These are phyloP conservation scores for Pterocarpus santalinus DNA, from an alignment of 306 rosid genomes.

Conservation along the genomic window DNA sequence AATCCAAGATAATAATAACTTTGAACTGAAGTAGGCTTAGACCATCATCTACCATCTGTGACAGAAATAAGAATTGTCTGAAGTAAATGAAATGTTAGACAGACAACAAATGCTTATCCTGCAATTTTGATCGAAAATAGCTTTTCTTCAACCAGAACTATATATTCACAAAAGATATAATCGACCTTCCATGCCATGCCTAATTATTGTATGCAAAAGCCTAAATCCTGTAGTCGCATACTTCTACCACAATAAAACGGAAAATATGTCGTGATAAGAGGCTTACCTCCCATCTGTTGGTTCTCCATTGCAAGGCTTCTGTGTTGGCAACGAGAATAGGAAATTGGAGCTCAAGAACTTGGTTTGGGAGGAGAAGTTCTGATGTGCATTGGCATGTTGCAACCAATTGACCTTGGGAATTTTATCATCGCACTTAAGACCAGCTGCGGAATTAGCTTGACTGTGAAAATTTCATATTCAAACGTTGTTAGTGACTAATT, in stretches of 20 bases:
- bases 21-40: background rate
- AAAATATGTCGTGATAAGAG: background rate
- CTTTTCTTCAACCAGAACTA: constrained; percentile 13
- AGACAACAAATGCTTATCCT: constrained; percentile 11
- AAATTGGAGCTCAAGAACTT: constrained; percentile 71
- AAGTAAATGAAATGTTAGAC: constrained; percentile 22
- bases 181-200: background rate
- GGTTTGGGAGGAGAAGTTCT: constrained; percentile 67
- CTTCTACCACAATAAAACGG: constrained; percentile 4
- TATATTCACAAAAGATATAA: constrained; percentile 4
- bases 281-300: constrained; percentile 50
- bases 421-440: constrained; percentile 40
- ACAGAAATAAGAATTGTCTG: background rate
- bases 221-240: background rate
- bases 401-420: constrained; percentile 68
- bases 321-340: constrained; percentile 66
- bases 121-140: background rate
- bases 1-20: constrained; percentile 14
- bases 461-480: constrained; percentile 43
- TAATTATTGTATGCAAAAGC: background rate
- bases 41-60: constrained; percentile 3
- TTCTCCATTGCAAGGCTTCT: constrained; percentile 59
- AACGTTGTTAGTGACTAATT: constrained; percentile 15
- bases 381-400: constrained; percentile 68
- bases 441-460: constrained; percentile 45